A percentile compares a stretch with the other conserved stretches of the same genome.
Evolutionary conservation across 2,329 filamentous ascomycete species (phyloP).

Genomic region (Alternaria rosae): DNA sequence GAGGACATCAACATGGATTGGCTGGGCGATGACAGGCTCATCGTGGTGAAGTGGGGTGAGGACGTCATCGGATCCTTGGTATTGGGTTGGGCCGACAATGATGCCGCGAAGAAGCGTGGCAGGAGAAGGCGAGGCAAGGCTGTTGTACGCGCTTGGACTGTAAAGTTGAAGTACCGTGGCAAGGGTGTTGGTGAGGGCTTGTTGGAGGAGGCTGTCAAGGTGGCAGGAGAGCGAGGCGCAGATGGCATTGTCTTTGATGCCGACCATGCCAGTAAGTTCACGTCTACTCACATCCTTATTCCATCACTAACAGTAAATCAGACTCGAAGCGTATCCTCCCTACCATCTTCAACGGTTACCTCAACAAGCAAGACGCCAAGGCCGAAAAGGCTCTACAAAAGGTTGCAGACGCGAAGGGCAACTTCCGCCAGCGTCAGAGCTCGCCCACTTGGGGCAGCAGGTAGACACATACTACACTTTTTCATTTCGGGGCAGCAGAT

Average conservation of each 20-base stretch:
- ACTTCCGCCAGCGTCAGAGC: constrained; percentile 48
- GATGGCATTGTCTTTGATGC: constrained; percentile 75
- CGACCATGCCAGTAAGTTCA: constrained; percentile 75
- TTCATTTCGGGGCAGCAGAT: constrained; percentile 3
- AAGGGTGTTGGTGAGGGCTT: constrained; percentile 76
- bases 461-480: constrained; percentile 20
- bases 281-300: background rate
- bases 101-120: constrained; percentile 53
- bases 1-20: constrained; percentile 69
- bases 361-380: constrained; percentile 43
- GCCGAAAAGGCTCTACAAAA: constrained; percentile 48
- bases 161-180: constrained; percentile 71
- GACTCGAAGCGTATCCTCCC: constrained; percentile 47
- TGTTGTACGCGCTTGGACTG: constrained; percentile 84
- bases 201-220: constrained; percentile 73
- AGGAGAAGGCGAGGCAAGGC: constrained; percentile 67
- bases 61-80: constrained; percentile 76
- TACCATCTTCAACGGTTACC: constrained; percentile 44
- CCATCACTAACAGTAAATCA: constrained; percentile 25
- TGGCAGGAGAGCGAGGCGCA: constrained; percentile 73
- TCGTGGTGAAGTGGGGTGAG: constrained; percentile 72
- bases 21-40: constrained; percentile 59
- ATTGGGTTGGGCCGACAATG: constrained; percentile 67
- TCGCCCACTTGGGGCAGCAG: constrained; percentile 50
- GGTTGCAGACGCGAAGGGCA: constrained; percentile 49